Conservation (phyloP, 2,329 filamentous ascomycete genomes). For the Talaromyces sp. region DNA sequence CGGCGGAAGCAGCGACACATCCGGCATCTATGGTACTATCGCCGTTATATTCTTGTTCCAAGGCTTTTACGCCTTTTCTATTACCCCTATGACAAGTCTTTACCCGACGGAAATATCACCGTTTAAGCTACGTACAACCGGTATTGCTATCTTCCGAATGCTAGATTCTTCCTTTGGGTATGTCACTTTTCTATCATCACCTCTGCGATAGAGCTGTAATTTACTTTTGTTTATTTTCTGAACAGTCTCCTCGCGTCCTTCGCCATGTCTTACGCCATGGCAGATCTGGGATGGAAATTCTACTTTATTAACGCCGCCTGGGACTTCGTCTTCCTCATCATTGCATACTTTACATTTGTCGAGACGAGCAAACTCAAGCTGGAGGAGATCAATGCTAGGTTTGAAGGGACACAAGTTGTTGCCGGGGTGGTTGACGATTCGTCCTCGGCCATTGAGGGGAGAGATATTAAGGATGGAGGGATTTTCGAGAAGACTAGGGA, state of each 20-base stretch:
- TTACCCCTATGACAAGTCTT: constrained; percentile 37
- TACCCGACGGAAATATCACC: constrained; percentile 37
- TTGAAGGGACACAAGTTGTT: not conserved
- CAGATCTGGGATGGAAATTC: constrained; percentile 19
- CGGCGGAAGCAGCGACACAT: not conserved
- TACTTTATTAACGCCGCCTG: constrained; percentile 17
- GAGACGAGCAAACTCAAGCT: constrained; percentile 21
- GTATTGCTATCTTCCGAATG: constrained; percentile 33
- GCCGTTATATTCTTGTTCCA: constrained; percentile 29
- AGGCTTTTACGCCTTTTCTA: constrained; percentile 34
- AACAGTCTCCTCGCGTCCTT: constrained; percentile 12
- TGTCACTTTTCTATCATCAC: constrained; percentile 2
- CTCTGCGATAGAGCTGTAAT: not conserved
- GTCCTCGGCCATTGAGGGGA: not conserved
- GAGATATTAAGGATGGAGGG: not conserved
- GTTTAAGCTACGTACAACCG: constrained; percentile 34
- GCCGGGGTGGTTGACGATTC: not conserved
- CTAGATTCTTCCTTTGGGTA: constrained; percentile 32
- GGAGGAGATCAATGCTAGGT: constrained; percentile 18
- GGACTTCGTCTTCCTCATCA: constrained; percentile 9
- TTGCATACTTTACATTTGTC: constrained; percentile 7
- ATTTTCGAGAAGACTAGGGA: not conserved
- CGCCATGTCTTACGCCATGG: constrained; percentile 16
- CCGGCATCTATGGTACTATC: not conserved
- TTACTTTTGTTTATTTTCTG: not conserved